Conservation (phyloP, 176 grass and related monocot species). For the Triticum monococcum region DNA sequence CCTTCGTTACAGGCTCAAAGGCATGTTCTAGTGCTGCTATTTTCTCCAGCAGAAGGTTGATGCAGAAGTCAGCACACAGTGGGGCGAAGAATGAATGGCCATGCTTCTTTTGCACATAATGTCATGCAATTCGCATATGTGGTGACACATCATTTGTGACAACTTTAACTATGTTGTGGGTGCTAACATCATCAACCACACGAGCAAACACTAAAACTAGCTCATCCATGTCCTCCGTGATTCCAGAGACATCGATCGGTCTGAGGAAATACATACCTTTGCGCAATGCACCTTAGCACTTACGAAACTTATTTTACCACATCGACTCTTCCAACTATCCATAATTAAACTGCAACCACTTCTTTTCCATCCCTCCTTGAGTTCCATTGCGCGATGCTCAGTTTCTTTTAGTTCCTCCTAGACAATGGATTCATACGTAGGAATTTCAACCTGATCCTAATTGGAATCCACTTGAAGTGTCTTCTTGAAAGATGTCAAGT, state of each 20-base stretch:
- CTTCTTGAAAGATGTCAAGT: conserved; percentile 52
- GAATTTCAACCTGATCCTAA: conserved; percentile 23
- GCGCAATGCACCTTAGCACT: conserved; percentile 60
- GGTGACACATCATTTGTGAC: conserved; percentile 54
- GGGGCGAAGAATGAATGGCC: conserved; percentile 46
- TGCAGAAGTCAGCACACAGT: conserved; percentile 68
- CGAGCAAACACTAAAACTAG: conserved; percentile 36
- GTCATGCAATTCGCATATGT: conserved; percentile 58
- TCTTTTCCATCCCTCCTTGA: conserved; percentile 53
- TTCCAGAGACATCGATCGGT: conserved; percentile 55
- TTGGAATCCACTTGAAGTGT: conserved; percentile 42
- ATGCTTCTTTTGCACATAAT: conserved; percentile 49
- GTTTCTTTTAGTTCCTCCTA: conserved; percentile 55
- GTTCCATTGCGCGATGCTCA: conserved; percentile 27
- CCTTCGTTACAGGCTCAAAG: neutral
- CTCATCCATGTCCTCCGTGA: conserved; percentile 51
- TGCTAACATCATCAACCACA: conserved; percentile 14
- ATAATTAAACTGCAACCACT: conserved; percentile 69
- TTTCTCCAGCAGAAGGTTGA: conserved; percentile 31
- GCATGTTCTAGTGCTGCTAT: conserved; percentile 36
- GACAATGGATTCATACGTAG: conserved; percentile 48
- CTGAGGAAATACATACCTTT: conserved; percentile 71
- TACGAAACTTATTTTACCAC: conserved; percentile 50
- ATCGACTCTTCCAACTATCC: conserved; percentile 54
- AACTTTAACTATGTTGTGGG: conserved; percentile 62